phyloP scores from a whole-genome alignment of 2,329 filamentous ascomycete species.

The Mariannaea elegans region DNA sequence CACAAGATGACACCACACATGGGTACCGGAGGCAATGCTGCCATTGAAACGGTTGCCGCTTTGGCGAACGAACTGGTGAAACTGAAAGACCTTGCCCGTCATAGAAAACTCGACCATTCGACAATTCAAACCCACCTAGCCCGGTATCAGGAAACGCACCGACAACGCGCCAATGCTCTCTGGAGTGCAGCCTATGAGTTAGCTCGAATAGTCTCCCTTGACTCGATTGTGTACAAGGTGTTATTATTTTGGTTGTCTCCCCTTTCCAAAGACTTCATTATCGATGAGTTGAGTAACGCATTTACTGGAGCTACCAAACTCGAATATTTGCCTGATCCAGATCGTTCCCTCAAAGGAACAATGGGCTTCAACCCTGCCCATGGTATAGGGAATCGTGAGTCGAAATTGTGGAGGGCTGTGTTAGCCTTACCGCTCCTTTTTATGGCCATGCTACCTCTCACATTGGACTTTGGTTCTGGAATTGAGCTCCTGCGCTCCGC shows the following conservation, averaged over 20 bases:
- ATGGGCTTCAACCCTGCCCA: constrained; percentile 1
- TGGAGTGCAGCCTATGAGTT: no score
- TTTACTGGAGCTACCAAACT: not conserved
- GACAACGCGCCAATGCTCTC: not conserved
- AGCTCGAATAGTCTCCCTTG: not conserved
- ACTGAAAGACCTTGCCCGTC: not conserved
- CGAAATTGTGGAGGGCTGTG: not conserved
- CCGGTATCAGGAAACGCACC: not conserved
- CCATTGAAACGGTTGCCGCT: not conserved
- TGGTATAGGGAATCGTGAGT: not conserved
- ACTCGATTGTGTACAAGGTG: not conserved
- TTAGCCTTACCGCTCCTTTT: not conserved
- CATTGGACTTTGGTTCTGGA: no score
- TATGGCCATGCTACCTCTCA: not conserved
- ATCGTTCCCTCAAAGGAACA: not conserved
- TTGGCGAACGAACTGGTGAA: not conserved
- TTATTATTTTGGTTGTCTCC: not conserved
- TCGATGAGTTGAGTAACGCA: not conserved
- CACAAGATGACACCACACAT: constrained; percentile 3
- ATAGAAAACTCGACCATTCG: not conserved
- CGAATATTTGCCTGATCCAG: not conserved
- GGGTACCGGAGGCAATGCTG: not conserved
- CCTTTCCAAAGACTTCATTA: not conserved
- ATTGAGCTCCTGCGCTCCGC: not conserved
- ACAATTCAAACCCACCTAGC: not conserved